A percentile compares a stretch with the other conserved stretches of the same genome.
phyloP scores from a whole-genome alignment of 176 grass and related monocot genomes.

The Ananas comosus region DNA sequence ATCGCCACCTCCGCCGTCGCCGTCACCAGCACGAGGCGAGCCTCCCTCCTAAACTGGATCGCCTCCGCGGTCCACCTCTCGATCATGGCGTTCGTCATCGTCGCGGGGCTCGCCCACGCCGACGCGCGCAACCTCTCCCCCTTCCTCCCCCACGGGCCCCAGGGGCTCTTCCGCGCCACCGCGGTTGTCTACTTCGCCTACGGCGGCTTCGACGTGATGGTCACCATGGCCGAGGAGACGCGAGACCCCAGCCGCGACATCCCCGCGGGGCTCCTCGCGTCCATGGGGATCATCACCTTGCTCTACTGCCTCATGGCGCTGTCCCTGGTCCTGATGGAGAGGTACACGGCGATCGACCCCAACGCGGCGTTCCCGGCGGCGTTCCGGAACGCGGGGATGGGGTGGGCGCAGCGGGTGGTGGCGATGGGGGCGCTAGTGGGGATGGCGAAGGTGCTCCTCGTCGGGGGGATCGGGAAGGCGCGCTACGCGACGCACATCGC shows the following conservation, averaged over 20 bases:
- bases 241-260: slow-evolving; percentile 41
- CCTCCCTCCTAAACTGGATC: slow-evolving; percentile 29
- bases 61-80: slow-evolving; percentile 27
- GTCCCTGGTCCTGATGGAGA: slow-evolving; percentile 37
- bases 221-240: slow-evolving; percentile 63
- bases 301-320: slow-evolving; percentile 48
- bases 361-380: slow-evolving; percentile 40
- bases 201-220: slow-evolving; percentile 61
- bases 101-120: slow-evolving; percentile 20
- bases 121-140: slow-evolving; percentile 24
- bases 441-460: slow-evolving; percentile 47
- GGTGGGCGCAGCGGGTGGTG: slow-evolving; percentile 41
- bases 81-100: slow-evolving; percentile 39
- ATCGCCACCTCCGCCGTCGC: slow-evolving; percentile 29
- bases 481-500: slow-evolving; percentile 53
- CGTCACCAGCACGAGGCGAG: slow-evolving; percentile 22
- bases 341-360: slow-evolving; percentile 36
- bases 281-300: slow-evolving; percentile 40
- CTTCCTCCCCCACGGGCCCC: slow-evolving; percentile 39
- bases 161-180: slow-evolving; percentile 37
- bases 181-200: slow-evolving; percentile 54
- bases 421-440: slow-evolving; percentile 50
- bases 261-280: slow-evolving; percentile 37
- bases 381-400: slow-evolving; percentile 28
- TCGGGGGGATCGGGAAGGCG: slow-evolving; percentile 48